Base-by-base conservation (phyloP, 176 grass and related monocot species). In the Ensete glaucum region DNA sequence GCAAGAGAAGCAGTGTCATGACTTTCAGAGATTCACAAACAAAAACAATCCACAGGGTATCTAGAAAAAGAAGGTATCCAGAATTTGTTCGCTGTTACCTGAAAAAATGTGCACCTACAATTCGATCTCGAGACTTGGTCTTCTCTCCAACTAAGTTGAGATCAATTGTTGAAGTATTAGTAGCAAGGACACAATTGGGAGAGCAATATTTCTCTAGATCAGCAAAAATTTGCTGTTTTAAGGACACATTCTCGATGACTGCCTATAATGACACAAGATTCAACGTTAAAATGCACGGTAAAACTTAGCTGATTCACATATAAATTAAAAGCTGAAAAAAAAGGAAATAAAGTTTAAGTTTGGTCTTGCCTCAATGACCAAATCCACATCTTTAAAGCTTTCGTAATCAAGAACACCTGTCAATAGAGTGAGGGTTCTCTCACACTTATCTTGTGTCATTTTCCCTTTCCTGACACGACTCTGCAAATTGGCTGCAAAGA, bases 161-260 rank as follows among this genome's bases (percentile, higher is more conserved):
- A 98, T 98, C 95, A 81, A 98, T 98, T 72, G 95, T 98, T 56
- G 90, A 98, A 23, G 95, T 98, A 76, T 98, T 98, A 15, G 95
- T 91, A 65, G 95, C 95, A 73, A 98, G 90, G 53, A 91, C 64
- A 69, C 95, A 98, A 81, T 89, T 86, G 26, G 86, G 80, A 29
- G 88, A 83, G 9, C 95, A 98, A 64, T 81, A 93, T 78, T 89
- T 91, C 87, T 98, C 95, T 25, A 98, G 83, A 64, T 98, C 95
- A 11, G 78, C 17, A 84, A 98, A 98, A 87, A 98, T 93, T 86
- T 91, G 88, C 75, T 93, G 95, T 86, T 98, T 98, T 76, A 98
- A 81, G 14, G 89, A 91, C 64, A 93, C 95, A 67, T 98, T 98
- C 79, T 98, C 95, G 56, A 98, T 93, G 73, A 98, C 90, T 1